Evolutionary conservation across 371 early-diverging fungal species (phyloP), one percentile per base, ranked within the genome.

Genomic region (Umbelopsis sp.): DNA sequence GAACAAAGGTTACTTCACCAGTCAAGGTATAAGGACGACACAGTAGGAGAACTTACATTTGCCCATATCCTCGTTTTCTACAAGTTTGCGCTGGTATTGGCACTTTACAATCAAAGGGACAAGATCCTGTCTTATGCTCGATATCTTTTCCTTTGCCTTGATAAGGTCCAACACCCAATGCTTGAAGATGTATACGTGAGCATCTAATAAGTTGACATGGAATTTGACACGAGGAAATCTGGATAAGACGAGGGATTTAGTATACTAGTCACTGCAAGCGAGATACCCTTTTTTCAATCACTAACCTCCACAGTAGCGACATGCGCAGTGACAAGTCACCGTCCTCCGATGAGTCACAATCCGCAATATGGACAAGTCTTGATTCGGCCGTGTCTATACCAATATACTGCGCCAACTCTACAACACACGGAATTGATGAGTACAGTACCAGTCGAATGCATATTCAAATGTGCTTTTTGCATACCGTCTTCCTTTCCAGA

Each of bases 151-250:
- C 76, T 88, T 87, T 63, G 83, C 86, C 3, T 77, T 83, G 20
- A 96, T 71, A 69, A 93, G 76, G 74, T 96, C 96, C 50, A 96
- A 75, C 4, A 97, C 90, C 97, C 97, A 97, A 57, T 87, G 83
- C 70, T 94, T 92, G 77, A 95, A 92, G 16, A 97, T 87, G 71
- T 97, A 97, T 38, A 96, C 69, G 69, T 96, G 98, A 7, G 93
- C 93, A 79, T 96, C 96, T 65, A 91, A 89, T 67, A 95, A 78
- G 63, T 89, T 85, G 22, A 92, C 90, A 65, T 90, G 86, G 45
- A 96, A 69, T 41, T 87, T 79, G 48, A 95, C 79, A n/a, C 84
- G 81, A 20, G 94, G 93, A 73, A 93, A 93, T 69, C 91, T 92
- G 63, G 11, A 44, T 63, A 9, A 7, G 5, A 62, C 12, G 38